Percentiles rank a stretch among this genome's conserved stretches.
These are phyloP conservation scores for Kitagawia praeruptora DNA, from an alignment of 129 eudicot species.

Conservation along the genomic window DNA sequence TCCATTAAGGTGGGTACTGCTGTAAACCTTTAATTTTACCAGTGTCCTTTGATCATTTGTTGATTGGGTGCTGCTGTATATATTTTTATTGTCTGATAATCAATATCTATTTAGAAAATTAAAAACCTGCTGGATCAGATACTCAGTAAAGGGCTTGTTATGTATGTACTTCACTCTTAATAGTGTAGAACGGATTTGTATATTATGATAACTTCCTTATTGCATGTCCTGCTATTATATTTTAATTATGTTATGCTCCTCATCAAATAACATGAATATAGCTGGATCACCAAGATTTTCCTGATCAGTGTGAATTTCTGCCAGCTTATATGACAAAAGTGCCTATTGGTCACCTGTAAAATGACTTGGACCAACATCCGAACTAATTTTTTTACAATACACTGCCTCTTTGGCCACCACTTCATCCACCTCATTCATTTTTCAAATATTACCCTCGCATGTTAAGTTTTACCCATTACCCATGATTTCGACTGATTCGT, in stretches of 20 bases:
- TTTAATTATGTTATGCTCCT: not conserved
- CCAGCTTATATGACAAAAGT: not conserved
- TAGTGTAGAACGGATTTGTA: not conserved
- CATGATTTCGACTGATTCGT: not conserved
- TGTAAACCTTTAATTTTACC: not conserved
- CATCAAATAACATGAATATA: not conserved
- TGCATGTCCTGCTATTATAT: not conserved
- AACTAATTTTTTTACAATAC: not conserved
- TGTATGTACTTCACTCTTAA: not conserved
- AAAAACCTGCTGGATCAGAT: not conserved
- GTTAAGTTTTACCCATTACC: not conserved
- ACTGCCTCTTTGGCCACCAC: not conserved
- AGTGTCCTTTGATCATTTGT: not conserved
- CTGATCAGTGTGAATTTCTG: not conserved
- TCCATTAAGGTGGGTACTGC: conserved; percentile 39
- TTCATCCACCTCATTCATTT: not conserved
- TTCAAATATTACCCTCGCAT: not conserved
- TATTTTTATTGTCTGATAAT: not conserved
- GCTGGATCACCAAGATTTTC: not conserved
- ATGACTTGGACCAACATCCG: not conserved
- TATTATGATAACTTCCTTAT: not conserved
- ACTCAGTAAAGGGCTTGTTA: not conserved
- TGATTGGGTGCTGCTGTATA: not conserved
- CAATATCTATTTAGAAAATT: not conserved
- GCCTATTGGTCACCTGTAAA: not conserved